A percentile compares a stretch with the other conserved stretches of the same genome.
Conservation (phyloP, 345 rosid genomes). For the Euphorbia tirucalli region DNA sequence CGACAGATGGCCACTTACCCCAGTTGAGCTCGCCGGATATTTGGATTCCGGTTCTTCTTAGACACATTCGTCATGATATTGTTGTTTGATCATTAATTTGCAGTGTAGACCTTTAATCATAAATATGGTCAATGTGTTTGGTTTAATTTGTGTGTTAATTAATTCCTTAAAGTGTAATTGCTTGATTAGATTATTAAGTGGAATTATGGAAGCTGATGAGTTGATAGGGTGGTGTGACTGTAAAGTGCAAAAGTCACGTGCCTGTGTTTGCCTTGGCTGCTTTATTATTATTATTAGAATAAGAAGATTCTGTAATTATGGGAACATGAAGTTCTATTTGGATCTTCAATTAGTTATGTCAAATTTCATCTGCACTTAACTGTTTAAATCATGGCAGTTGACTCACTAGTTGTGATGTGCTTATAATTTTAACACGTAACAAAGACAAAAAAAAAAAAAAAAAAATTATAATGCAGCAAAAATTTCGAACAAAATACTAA, state of each 20-base stretch:
- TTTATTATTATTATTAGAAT: neutral
- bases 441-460: no score
- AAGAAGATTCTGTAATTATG: neutral
- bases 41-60: conserved; percentile 70
- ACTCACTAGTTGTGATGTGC: no score
- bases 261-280: neutral
- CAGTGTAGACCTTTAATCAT: no score
- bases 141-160: neutral
- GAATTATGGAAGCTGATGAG: neutral
- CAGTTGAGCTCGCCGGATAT: conserved; percentile 89
- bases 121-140: neutral
- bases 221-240: no score
- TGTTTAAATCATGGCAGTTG: no score
- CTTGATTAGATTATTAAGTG: neutral
- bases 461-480: no score
- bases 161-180: no score
- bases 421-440: no score
- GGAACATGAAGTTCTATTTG: neutral
- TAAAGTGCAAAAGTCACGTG: neutral
- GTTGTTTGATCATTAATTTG: conserved; percentile 21
- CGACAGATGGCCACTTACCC: conserved; percentile 87
- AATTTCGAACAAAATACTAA: no score
- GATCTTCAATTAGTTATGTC: no score
- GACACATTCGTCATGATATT: conserved; percentile 69
- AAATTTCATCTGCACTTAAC: no score